Conservation (phyloP, 305 asterid species). For the Fraxinus xanthoxyloides region DNA sequence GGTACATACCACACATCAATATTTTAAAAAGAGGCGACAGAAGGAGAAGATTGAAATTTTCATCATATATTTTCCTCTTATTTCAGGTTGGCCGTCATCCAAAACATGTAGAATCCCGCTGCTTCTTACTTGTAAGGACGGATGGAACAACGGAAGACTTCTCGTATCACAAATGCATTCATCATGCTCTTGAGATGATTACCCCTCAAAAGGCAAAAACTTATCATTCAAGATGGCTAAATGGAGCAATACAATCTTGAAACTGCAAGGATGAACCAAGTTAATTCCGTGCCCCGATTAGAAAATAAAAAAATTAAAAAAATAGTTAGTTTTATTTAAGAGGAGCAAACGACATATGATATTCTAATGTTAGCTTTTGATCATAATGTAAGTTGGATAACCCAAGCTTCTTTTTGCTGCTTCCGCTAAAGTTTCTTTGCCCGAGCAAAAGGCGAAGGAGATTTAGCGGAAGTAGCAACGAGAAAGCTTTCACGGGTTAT, state of each 20-base stretch:
- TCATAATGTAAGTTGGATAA: constrained; percentile 44
- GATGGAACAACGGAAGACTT: constrained; percentile 85
- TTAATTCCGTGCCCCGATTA: too few relatives aligned
- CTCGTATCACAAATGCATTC: constrained; percentile 74
- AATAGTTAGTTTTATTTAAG: too few relatives aligned
- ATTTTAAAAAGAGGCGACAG: not conserved
- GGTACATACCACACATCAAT: constrained; percentile 37
- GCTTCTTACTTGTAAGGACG: constrained; percentile 61
- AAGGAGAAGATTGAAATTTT: not conserved
- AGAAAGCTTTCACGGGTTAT: constrained; percentile 86
- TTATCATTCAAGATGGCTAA: constrained; percentile 35
- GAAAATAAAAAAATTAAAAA: too few relatives aligned
- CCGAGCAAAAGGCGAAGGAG: constrained; percentile 52
- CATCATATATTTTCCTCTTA: constrained; percentile 2
- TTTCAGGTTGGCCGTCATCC: constrained; percentile 73
- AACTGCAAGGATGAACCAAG: not conserved
- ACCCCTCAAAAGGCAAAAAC: constrained; percentile 44
- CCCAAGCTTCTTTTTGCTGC: constrained; percentile 97
- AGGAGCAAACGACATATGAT: too few relatives aligned
- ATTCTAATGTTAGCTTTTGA: not conserved
- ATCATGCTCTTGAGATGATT: constrained; percentile 48
- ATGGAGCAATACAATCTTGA: not conserved
- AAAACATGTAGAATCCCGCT: constrained; percentile 54
- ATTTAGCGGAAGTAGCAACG: constrained; percentile 96
- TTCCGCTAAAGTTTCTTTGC: constrained; percentile 85